phyloP scores from a whole-genome alignment of 2,329 filamentous ascomycete genomes.

The Beauveria caledonica region DNA sequence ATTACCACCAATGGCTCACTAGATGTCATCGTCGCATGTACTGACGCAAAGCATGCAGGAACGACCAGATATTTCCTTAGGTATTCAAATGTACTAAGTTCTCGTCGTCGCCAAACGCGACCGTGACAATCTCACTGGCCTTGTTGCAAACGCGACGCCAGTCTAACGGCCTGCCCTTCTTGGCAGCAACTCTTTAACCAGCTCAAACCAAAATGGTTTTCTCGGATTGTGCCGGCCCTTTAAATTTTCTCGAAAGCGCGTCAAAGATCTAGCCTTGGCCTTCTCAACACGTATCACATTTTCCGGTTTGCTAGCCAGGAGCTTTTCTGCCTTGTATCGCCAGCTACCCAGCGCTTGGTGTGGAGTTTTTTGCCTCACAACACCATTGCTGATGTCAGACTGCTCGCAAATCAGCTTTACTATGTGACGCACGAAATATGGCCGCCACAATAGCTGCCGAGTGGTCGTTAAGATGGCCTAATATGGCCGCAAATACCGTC shows the following conservation, averaged over 20 bases:
- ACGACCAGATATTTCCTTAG: not conserved
- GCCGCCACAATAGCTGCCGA: not conserved
- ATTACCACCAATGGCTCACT: not conserved
- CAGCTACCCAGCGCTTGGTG: not conserved
- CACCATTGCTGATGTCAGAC: conserved; percentile 6
- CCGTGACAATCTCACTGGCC: not conserved
- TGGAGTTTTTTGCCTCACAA: not conserved
- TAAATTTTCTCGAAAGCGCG: not conserved
- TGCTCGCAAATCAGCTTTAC: not conserved
- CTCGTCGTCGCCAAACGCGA: not conserved
- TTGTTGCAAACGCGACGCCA: not conserved
- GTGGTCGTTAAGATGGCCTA: conserved; percentile 6
- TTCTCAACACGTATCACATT: not conserved
- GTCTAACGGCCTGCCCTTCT: not conserved
- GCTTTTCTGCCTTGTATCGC: not conserved
- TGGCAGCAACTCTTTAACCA: not conserved
- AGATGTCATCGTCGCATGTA: not conserved
- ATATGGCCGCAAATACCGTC: not conserved
- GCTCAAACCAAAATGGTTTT: not conserved
- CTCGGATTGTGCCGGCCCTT: not conserved
- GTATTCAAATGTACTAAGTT: not conserved
- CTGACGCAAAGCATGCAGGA: not conserved
- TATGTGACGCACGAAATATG: not conserved
- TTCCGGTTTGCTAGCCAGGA: not conserved
- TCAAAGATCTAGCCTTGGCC: not conserved